These are phyloP conservation scores for Trichoderma sp. DNA, from an alignment of 2,329 filamentous ascomycete genomes.

Conservation along the genomic window DNA sequence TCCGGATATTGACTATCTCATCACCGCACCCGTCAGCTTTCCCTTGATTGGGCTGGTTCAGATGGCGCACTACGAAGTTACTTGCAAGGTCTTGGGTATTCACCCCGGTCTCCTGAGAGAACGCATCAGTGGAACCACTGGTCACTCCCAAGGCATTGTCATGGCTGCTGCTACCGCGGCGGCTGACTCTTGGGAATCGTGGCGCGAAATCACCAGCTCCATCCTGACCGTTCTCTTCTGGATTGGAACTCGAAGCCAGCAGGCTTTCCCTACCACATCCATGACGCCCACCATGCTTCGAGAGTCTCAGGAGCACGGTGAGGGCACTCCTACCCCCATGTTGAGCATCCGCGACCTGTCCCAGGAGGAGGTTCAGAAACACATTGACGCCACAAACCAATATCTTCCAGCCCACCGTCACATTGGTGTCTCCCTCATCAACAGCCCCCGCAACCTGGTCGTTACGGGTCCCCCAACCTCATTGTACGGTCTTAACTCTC, in stretches of 20 bases:
- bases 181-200: conserved; percentile 89
- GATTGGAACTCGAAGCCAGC: conserved; percentile 96
- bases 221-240: conserved; percentile 94
- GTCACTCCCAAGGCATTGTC: conserved; percentile 94
- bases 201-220: conserved; percentile 72
- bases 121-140: conserved; percentile 81
- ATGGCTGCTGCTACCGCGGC: conserved; percentile 89
- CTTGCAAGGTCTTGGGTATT: conserved; percentile 85
- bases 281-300: conserved; percentile 86
- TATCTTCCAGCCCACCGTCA: conserved; percentile 90
- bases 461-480: conserved; percentile 95
- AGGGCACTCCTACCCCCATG: conserved; percentile 96
- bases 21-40: conserved; percentile 92
- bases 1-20: conserved; percentile 89
- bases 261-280: conserved; percentile 93
- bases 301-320: conserved; percentile 89
- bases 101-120: conserved; percentile 86
- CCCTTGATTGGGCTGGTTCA: conserved; percentile 95
- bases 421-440: conserved; percentile 91
- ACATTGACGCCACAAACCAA: conserved; percentile 95
- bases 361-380: conserved; percentile 83
- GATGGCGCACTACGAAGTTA: conserved; percentile 91
- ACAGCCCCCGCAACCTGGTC: conserved; percentile 95
- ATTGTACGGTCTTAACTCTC: conserved; percentile 90
- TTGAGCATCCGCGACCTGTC: conserved; percentile 93